Percentiles rank a stretch among this genome's conserved stretches.
Conservation (phyloP, 768 basidiomycete species). For the Epithele typhae region DNA sequence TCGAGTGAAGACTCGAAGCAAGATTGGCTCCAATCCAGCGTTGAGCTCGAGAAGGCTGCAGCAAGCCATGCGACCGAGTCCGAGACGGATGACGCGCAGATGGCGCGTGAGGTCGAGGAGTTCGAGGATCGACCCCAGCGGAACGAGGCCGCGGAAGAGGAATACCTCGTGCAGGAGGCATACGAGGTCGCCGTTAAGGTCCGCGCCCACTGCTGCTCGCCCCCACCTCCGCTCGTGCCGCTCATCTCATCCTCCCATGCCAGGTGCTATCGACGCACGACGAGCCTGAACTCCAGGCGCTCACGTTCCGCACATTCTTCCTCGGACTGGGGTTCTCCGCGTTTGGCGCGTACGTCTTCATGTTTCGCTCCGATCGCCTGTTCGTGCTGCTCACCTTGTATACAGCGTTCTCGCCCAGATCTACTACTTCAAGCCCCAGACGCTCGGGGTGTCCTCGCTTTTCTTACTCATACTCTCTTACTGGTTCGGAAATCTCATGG, state of each 20-base stretch:
- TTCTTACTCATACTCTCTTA: constrained; percentile 51
- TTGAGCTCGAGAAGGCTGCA: constrained; percentile 19
- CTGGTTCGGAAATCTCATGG: constrained; percentile 42
- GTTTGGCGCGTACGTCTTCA: constrained; percentile 43
- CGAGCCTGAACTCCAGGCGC: constrained; percentile 36
- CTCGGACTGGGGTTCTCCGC: constrained; percentile 50
- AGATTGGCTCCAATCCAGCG: constrained; percentile 11
- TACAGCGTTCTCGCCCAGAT: constrained; percentile 30
- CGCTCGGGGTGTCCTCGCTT: constrained; percentile 43
- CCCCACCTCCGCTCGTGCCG: not conserved
- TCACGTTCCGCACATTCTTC: constrained; percentile 56
- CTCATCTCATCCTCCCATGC: not conserved
- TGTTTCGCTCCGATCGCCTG: constrained; percentile 7
- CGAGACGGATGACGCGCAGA: constrained; percentile 23
- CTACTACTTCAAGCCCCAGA: constrained; percentile 42
- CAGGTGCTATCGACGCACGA: constrained; percentile 33
- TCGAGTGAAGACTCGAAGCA: constrained; percentile 19
- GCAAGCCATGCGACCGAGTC: constrained; percentile 11
- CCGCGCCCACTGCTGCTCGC: not conserved
- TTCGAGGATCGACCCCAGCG: constrained; percentile 28
- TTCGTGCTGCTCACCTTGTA: not conserved
- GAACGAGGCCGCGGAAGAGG: constrained; percentile 29
- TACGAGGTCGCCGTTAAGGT: constrained; percentile 40
- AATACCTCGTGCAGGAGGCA: constrained; percentile 32
- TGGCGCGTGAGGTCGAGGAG: constrained; percentile 25